Evolutionary conservation across 163 green algal genomes (phyloP).

Genomic region (Scenedesmus sp.): DNA sequence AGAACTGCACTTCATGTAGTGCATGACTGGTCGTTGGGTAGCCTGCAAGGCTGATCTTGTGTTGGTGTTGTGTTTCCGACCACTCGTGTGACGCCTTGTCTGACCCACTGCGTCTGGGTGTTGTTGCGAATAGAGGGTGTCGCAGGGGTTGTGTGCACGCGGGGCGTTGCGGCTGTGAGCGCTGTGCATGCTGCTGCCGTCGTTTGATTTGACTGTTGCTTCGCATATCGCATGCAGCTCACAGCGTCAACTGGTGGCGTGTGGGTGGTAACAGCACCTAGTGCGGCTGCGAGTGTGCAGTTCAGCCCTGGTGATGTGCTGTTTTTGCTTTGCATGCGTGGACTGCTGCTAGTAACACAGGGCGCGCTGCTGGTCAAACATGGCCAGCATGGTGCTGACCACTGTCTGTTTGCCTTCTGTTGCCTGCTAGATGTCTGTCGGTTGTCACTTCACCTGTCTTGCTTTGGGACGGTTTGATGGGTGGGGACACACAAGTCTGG

Average conservation of each 20-base stretch:
- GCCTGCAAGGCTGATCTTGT: neutral
- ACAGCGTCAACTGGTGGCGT: neutral
- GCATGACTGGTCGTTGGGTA: neutral
- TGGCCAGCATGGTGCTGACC: neutral
- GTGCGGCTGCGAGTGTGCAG: too few relatives aligned
- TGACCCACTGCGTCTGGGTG: neutral
- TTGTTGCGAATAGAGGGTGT: neutral
- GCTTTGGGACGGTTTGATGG: neutral
- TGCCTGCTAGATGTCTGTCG: neutral
- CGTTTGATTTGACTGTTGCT: neutral
- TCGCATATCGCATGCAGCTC: neutral
- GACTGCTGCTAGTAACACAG: neutral
- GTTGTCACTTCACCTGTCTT: neutral
- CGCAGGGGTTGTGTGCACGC: neutral
- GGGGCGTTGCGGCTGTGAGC: neutral
- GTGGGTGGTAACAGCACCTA: too few relatives aligned
- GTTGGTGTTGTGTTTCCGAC: neutral
- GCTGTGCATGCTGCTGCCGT: neutral
- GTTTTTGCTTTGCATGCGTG: neutral
- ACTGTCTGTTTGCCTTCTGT: neutral
- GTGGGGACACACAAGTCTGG: neutral
- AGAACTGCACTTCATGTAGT: neutral
- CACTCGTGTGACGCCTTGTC: neutral
- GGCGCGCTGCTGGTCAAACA: neutral
- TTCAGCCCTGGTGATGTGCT: neutral